Base-by-base conservation (phyloP, 345 rosid species). In the Anastatica hierochuntica region DNA sequence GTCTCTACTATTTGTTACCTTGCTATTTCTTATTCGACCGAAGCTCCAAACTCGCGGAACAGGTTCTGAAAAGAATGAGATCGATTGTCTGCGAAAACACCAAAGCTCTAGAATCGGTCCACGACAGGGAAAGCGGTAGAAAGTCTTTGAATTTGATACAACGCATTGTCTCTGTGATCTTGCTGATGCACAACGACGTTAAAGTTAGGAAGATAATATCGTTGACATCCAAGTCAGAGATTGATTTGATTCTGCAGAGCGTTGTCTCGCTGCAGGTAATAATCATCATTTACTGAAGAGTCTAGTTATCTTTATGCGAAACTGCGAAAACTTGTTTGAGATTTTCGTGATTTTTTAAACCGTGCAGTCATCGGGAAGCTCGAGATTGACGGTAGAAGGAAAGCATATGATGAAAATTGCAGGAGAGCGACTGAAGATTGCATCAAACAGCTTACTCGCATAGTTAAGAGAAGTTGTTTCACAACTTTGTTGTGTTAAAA, bases 211-310 rank as follows among this genome's bases (percentile, higher is more conserved):
- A 62, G 63, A 51, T 70, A 16, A 43, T 80, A 17, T 73, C 69
- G 10, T 57, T 37, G 14, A n/a, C n/a, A n/a, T 74, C 66, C 49
- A 77, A 71, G 70, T 47, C 64, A 15, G 87, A 82, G 70, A 60
- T 82, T 5, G 62, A 66, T 54, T 29, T 55, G 33, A 71, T 87
- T 62, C 60, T 72, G 13, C 70, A 70, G 30, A 53, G 43, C 44
- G 61, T 81, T 38, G 16, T 50, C 63, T 58, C 74, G 3, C 53
- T 80, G 10, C 80, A 79, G 98, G 98, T 90, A 76, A n/a, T n/a
- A n/a, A n/a, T n/a, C n/a, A n/a, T n/a, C n/a, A n/a, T n/a, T n/a
- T n/a, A n/a, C n/a, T n/a, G n/a, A n/a, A n/a, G n/a, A n/a, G n/a
- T n/a, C n/a, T n/a, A n/a, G n/a, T n/a, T n/a, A n/a, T n/a, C n/a